phyloP scores from a whole-genome alignment of 2,329 filamentous ascomycete species.

The Penicillium sclerotigenum region DNA sequence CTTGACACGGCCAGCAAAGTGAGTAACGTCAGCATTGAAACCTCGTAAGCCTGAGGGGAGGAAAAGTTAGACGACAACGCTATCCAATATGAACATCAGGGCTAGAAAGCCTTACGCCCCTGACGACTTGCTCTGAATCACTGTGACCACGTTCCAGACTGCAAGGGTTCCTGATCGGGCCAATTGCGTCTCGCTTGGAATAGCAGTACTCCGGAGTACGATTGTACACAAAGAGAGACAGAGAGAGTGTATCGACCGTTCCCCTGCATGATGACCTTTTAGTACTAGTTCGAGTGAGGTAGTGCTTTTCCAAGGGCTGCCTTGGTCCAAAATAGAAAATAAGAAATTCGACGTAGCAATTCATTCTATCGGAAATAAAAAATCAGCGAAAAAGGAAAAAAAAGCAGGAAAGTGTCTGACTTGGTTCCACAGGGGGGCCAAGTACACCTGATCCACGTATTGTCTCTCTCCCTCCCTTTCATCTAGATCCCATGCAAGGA shows the following conservation, averaged over 20 bases:
- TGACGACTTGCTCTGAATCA: conserved; percentile 11
- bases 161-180: conserved; percentile 13
- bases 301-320: conserved; percentile 1
- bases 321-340: conserved; percentile 7
- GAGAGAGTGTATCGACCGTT: neutral
- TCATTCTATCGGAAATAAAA: neutral
- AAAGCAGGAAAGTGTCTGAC: conserved; percentile 12
- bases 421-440: conserved; percentile 23
- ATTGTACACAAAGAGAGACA: neutral
- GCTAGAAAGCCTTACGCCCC: neutral
- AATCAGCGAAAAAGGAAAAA: neutral
- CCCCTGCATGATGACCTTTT: conserved; percentile 6
- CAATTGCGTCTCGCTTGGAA: conserved; percentile 12
- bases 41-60: neutral
- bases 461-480: conserved; percentile 18
- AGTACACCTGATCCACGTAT: conserved; percentile 15
- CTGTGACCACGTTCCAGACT: conserved; percentile 22
- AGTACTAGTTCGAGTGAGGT: neutral
- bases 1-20: neutral
- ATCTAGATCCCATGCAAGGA: conserved; percentile 29
- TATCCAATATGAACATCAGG: neutral
- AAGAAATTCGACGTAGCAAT: neutral
- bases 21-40: neutral
- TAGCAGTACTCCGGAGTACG: neutral
- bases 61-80: neutral